phyloP scores from a whole-genome alignment of 495 filamentous ascomycete species.

The Neurospora hispaniola region DNA sequence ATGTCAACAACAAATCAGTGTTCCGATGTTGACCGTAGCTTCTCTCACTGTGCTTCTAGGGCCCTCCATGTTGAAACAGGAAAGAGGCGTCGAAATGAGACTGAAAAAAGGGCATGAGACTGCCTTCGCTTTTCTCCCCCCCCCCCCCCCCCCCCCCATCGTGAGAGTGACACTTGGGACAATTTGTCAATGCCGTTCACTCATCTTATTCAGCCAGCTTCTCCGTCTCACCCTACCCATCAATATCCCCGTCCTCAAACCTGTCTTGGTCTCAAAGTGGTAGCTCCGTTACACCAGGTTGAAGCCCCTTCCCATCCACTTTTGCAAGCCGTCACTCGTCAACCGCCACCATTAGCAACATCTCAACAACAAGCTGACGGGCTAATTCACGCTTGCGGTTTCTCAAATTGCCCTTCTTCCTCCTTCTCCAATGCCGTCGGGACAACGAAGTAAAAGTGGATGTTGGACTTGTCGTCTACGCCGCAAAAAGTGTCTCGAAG shows the following conservation, averaged over 20 bases:
- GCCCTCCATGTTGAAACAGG: background rate
- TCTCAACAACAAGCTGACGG: background rate
- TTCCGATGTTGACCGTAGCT: background rate
- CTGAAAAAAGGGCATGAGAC: background rate
- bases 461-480: slow-evolving; percentile 35
- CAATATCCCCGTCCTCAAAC: background rate
- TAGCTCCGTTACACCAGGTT: background rate
- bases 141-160: background rate
- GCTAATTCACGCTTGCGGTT: background rate
- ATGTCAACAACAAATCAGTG: background rate
- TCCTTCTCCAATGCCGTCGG: background rate
- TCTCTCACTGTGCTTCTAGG: background rate
- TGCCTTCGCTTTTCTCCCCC: background rate
- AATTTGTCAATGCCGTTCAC: background rate
- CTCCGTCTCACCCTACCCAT: background rate
- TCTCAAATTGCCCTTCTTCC: background rate
- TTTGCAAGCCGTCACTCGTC: background rate
- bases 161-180: background rate
- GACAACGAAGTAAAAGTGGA: slow-evolving; percentile 12
- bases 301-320: background rate
- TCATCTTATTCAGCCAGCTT: no score
- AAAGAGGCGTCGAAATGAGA: background rate
- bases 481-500: slow-evolving; percentile 33
- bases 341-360: background rate
- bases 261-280: background rate